Evolutionary conservation across 768 basidiomycete species (phyloP), one percentile per base, ranked within the genome.

Genomic region (Termitomyces titanicus): DNA sequence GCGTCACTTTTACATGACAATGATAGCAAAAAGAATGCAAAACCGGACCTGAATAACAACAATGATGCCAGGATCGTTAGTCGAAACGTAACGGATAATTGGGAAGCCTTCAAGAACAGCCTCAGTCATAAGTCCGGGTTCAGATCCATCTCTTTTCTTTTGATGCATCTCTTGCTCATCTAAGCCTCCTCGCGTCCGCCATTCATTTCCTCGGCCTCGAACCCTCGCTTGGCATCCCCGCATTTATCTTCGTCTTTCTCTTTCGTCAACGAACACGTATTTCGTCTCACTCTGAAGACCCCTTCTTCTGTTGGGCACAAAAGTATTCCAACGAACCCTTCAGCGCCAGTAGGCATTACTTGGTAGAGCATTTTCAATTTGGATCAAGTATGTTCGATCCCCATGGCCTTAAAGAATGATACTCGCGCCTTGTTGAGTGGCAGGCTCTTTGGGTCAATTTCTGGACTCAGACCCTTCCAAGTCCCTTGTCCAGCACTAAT

Each of bases 301-400:
- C 77, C 8, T 33, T 82, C 24, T 74, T 75, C 9, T 72, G 72
- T 18, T 84, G 80, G 79, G 61, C 78, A 27, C 72, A 71, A 49
- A 83, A 83, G 59, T 81, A 85, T 66, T 68, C 76, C 13, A 71
- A 81, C 40, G 79, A 78, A 13, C 82, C 82, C 0, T 62, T 83
- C 39, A 65, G 67, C 15, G 78, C 79, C 5, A 73, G 76, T 34
- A 77, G 75, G 61, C 74, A 75, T 22, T 82, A 79, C 80, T 62
- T 83, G 35, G 60, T 79, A 24, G 82, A 84, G 61, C 75, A 73
- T 38, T 80, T 81, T 57, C 82, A 85, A 63, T 84, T 84, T 57
- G 81, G 82, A 4, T 68, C 70, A 6, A 79, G 75, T 62, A 81
- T 84, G 79, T 82, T 84, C 61, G 82, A 84, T 58, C 80, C 81